Evolutionary conservation across 129 eudicot species (phyloP), one percentile per base, ranked within the genome.

Genomic region (Smallanthus sonchifolius): DNA sequence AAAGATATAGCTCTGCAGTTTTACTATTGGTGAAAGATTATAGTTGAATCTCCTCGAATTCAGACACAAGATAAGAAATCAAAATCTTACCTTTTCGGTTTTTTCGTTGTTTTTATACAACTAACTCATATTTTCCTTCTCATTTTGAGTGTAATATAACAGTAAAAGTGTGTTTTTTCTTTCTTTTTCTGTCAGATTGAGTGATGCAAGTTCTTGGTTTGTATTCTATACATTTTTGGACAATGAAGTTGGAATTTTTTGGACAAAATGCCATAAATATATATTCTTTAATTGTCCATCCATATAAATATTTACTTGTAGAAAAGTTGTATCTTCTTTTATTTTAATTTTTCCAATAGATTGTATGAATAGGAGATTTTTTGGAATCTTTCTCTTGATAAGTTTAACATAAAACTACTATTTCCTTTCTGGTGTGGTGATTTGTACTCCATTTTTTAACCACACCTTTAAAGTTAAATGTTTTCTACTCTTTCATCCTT

Each of bases 201-300:
- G 75, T 77, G 30, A 70, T 76, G 42, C 56, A 67, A 59, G 9
- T 42, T 78, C 51, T 73, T 63, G 63, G 68, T 35, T 82, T 82
- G 62, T 73, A 36, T 73, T 48, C 8, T 16, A 54, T 65, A 64
- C 39, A 65, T 20, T 72, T 38, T 72, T 38, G 68, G 67, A 79
- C 20, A 55, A 2, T 56, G 14, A 49, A 38, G 37, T 65, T 40
- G 32, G 57, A 36, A 5, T 55, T 42, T 11, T 17, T 56, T 63
- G 30, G 30, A 54, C 47, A 70, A 24, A 48, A 49, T 63, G 48
- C 1, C 45, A 60, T 78, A 48, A 40, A 17, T 70, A 65, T 40
- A 71, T 65, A 40, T 64, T 79, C 61, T 20, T 72, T 72, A 37
- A 11, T 4, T 72, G 43, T 72, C 64, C 6, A 62, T 55, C 60